Conservation (phyloP, 768 basidiomycete species). For the Tylopilus subfusipes region DNA sequence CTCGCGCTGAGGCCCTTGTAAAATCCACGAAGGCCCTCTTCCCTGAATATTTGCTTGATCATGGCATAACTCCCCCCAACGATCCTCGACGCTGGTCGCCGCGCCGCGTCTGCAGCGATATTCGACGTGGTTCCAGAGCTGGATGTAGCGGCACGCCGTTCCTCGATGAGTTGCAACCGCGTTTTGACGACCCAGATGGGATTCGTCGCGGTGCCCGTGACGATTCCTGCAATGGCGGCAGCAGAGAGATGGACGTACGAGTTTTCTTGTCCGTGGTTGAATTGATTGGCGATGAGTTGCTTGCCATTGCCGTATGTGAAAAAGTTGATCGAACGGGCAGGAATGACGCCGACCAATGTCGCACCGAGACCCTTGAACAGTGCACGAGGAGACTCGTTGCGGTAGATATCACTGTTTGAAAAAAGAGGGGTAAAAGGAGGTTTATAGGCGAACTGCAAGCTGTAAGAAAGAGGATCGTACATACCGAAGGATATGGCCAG, state of each 20-base stretch:
- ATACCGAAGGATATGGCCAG: constrained; percentile 83
- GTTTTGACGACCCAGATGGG: constrained; percentile 99
- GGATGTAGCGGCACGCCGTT: constrained; percentile 15
- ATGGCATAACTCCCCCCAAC: constrained; percentile 55
- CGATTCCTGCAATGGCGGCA: constrained; percentile 82
- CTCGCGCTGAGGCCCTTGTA: constrained; percentile 96
- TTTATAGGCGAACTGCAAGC: not conserved
- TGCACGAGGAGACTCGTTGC: constrained; percentile 81
- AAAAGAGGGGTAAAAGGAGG: not conserved
- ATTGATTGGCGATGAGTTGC: constrained; percentile 76
- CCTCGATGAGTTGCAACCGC: constrained; percentile 71
- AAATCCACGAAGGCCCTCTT: constrained; percentile 84
- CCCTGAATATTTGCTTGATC: constrained; percentile 69
- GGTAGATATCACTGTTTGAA: constrained; percentile 73
- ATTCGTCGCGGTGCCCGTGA: constrained; percentile 89
- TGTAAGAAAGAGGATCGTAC: not conserved
- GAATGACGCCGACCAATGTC: constrained; percentile 90
- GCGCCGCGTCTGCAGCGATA: not conserved
- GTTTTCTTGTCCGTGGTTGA: constrained; percentile 77
- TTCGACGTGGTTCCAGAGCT: not conserved
- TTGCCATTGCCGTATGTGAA: constrained; percentile 98
- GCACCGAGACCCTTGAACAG: constrained; percentile 95
- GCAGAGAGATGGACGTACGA: constrained; percentile 81
- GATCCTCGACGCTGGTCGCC: constrained; percentile 23
- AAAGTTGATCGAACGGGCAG: constrained; percentile 96